Evolutionary conservation across 176 grass and related monocot genomes (phyloP).

Genomic region (Oryza nivara): DNA sequence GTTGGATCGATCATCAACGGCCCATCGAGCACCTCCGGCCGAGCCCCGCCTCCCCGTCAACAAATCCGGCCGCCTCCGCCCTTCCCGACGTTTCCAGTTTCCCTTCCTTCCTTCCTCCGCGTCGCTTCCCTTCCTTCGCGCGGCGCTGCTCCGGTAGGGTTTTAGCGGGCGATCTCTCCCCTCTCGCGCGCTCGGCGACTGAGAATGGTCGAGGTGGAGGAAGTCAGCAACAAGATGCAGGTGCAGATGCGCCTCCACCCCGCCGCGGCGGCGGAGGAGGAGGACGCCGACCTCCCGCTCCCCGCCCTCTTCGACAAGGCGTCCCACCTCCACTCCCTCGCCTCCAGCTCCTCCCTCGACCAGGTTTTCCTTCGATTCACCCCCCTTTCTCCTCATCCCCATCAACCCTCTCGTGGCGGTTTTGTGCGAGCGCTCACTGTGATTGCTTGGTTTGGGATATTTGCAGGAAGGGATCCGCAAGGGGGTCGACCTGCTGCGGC

Average conservation of each 20-base stretch:
- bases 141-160: conserved; percentile 1
- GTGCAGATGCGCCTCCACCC: conserved; percentile 43
- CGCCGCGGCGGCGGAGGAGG: neutral
- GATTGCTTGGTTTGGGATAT: neutral
- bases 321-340: conserved; percentile 67
- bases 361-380: neutral
- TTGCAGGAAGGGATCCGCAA: conserved; percentile 68
- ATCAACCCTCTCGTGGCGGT: neutral
- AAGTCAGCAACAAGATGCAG: conserved; percentile 38
- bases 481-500: conserved; percentile 67
- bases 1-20: neutral
- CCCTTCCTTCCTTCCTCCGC: no score
- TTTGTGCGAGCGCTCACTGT: neutral
- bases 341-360: conserved; percentile 63
- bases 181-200: neutral
- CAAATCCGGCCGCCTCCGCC: neutral
- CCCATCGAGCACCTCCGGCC: neutral
- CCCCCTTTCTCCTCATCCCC: neutral
- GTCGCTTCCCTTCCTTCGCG: neutral
- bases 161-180: conserved; percentile 7
- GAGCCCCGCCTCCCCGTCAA: neutral
- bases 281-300: conserved; percentile 63
- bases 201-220: conserved; percentile 48
- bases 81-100: conserved; percentile 3
- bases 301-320: conserved; percentile 78